phyloP scores from a whole-genome alignment of 306 rosid species.

The Betula pendula region DNA sequence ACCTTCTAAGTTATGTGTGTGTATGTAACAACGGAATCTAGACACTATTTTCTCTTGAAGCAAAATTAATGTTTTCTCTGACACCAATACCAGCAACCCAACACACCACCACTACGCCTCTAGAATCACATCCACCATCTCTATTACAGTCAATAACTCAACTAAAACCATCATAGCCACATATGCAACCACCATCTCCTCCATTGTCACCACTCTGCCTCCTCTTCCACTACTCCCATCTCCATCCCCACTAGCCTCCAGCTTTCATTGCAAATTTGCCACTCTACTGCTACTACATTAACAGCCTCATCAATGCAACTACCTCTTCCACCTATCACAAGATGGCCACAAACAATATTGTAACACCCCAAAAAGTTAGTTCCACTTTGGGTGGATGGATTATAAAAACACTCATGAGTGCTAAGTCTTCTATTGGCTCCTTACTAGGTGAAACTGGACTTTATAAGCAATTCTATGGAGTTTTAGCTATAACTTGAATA shows the following conservation, averaged over 20 bases:
- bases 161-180: neutral
- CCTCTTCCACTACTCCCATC: neutral
- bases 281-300: neutral
- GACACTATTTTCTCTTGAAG: neutral
- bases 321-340: neutral
- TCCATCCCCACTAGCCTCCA: neutral
- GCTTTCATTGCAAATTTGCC: neutral
- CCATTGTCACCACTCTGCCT: neutral
- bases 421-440: no score
- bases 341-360: no score
- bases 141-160: neutral
- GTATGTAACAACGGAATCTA: no score
- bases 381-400: no score
- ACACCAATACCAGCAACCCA: neutral
- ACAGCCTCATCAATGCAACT: neutral
- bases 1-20: no score
- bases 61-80: no score
- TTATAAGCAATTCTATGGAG: no score
- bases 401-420: no score
- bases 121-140: slow-evolving; percentile 8
- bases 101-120: neutral
- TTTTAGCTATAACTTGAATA: no score
- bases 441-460: no score
- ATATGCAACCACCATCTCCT: neutral
- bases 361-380: no score